Conservation (phyloP, 495 filamentous ascomycete species). For the Elaphomyces granulatus region DNA sequence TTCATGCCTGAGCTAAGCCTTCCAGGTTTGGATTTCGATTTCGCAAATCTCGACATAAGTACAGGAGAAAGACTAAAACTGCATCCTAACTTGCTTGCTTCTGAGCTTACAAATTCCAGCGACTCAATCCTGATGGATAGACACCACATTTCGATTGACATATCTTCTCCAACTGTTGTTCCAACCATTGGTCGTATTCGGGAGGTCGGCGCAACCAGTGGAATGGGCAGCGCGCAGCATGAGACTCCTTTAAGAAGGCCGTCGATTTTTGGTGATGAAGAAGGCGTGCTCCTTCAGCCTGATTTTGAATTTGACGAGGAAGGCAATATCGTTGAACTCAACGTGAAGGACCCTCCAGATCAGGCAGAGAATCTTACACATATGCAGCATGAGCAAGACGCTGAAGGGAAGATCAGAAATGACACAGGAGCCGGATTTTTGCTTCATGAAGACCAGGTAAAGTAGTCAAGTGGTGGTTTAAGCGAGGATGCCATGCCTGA, state of each 20-base stretch:
- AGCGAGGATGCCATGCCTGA: neutral
- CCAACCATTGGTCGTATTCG: slow-evolving; percentile 14
- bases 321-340: slow-evolving; percentile 40
- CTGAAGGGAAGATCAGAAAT: slow-evolving; percentile 12
- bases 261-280: slow-evolving; percentile 25
- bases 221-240: neutral
- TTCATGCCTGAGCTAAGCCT: slow-evolving; percentile 59
- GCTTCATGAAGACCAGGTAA: slow-evolving; percentile 15
- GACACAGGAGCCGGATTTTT: slow-evolving; percentile 10
- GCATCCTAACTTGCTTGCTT: slow-evolving; percentile 11
- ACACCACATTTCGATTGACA: slow-evolving; percentile 18
- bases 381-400: too few species aligned
- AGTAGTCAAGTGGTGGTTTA: neutral
- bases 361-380: too few species aligned
- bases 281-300: slow-evolving; percentile 40
- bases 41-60: slow-evolving; percentile 15
- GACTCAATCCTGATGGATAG: slow-evolving; percentile 17
- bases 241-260: neutral
- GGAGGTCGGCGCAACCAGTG: slow-evolving; percentile 26
- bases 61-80: slow-evolving; percentile 8
- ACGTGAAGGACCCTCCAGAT: slow-evolving; percentile 4
- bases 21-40: slow-evolving; percentile 42
- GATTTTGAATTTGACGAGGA: slow-evolving; percentile 53
- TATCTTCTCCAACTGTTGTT: slow-evolving; percentile 16
- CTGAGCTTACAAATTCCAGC: slow-evolving; percentile 18